Conservation (phyloP, 805 yeast species). For the Metschnikowia lachancei region DNA sequence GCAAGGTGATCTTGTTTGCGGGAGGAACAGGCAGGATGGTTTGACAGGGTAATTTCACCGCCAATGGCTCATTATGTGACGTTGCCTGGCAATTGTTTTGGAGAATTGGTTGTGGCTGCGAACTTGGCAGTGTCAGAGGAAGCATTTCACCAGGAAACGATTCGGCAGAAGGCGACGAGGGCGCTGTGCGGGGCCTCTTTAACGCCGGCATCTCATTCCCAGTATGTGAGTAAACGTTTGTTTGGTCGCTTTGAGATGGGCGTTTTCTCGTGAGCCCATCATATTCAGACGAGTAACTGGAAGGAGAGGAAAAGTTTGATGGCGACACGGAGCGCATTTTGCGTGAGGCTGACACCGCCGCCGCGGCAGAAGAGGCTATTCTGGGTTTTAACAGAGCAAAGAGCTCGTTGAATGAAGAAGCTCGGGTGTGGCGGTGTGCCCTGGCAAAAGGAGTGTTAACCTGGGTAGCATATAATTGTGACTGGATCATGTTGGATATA, state of each 20-base stretch:
- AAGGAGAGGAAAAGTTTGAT: constrained; percentile 5
- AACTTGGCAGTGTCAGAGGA: not conserved
- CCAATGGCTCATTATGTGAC: too few species aligned
- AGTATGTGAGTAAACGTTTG: not conserved
- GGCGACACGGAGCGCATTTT: constrained; percentile 14
- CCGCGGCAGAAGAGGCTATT: constrained; percentile 4
- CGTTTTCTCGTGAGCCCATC: constrained; percentile 19
- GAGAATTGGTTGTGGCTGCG: not conserved
- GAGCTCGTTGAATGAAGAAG: constrained; percentile 37
- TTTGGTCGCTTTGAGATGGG: constrained; percentile 29
- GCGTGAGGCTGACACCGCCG: not conserved
- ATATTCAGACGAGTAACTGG: constrained; percentile 4
- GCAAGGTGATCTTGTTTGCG: constrained; percentile 24
- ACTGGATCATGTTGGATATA: constrained; percentile 26
- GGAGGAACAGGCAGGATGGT: not conserved
- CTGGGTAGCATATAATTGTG: constrained; percentile 33
- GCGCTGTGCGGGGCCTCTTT: constrained; percentile 16
- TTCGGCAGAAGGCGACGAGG: constrained; percentile 13
- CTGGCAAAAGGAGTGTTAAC: constrained; percentile 24
- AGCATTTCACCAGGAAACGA: not conserved
- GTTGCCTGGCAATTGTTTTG: too few species aligned
- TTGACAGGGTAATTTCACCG: too few species aligned
- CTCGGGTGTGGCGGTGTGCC: constrained; percentile 27
- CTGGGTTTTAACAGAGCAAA: constrained; percentile 27
- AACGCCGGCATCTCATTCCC: not conserved